Base-by-base conservation (phyloP, 768 basidiomycete species). In the Rhodotorula diobovata region DNA sequence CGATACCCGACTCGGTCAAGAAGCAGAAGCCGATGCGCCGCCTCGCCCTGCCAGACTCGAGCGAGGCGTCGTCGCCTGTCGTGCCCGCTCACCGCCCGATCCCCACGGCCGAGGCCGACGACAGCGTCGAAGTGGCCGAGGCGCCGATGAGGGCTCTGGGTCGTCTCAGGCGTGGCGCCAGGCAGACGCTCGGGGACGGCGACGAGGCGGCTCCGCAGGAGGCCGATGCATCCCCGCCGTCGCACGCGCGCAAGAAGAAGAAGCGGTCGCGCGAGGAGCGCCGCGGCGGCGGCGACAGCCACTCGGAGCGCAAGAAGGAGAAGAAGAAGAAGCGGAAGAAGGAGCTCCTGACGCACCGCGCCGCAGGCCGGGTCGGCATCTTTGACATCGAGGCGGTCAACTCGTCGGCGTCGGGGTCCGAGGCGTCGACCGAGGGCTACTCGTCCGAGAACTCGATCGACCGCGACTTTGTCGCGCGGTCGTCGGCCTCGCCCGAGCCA, bases 331-430 rank as follows among this genome's bases (percentile, higher is more conserved):
- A 39, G 21, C 61, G 34, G 61, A 63, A 58, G 66, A 71, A 71
- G 60, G 56, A 50, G 41, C 37, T 71, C 57, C 41, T 75, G 8
- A 75, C 70, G 30, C 70, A 71, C 67, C 68, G 68, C 45, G 14
- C n/a, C 18, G 70, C 70, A 15, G 14, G 56, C 14, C 46, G 39
- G 45, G 56, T 65, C 35, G 67, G 67, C 21, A 68, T 75, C 50
- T 75, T 75, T 55, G 70, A 75, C 58, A 60, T 48, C 25, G 73
- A 75, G 30, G 73, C 73, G 14, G 54, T 75, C 63, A 75, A 75
- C 64, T 68, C 67, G 43, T 37, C 34, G 12, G 73, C 67, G 6
- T 53, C 50, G 2, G 73, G 57, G 1, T 55, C 56, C 5, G 73
- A 75, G 37, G 67, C 73, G 12, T 66, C 63, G 32, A 68, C 70